Conservation (phyloP, 2,329 filamentous ascomycete species). For the Penicillium sp. region DNA sequence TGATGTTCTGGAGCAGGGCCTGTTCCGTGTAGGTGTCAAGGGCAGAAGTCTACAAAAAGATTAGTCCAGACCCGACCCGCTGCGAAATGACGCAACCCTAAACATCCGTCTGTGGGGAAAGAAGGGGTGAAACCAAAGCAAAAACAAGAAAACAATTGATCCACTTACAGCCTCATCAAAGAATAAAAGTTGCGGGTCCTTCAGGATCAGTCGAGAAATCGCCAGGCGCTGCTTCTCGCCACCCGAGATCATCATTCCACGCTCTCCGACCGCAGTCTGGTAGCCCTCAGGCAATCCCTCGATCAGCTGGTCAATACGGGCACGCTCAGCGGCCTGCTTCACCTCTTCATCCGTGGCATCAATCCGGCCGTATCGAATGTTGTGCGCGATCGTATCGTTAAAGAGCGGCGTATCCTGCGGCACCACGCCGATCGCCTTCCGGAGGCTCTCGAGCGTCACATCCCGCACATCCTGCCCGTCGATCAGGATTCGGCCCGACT, state of each 20-base stretch:
- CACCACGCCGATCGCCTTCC: constrained; percentile 86
- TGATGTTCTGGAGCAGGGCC: constrained; percentile 86
- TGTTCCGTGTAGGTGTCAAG: constrained; percentile 93
- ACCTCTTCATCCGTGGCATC: constrained; percentile 72
- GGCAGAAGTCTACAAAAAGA: constrained; percentile 64
- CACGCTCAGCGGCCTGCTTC: constrained; percentile 72
- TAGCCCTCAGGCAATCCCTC: constrained; percentile 82
- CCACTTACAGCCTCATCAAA: constrained; percentile 78
- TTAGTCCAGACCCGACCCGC: background rate
- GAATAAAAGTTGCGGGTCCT: constrained; percentile 86
- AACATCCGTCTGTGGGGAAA: background rate
- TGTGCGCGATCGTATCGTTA: constrained; percentile 94
- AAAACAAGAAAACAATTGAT: background rate
- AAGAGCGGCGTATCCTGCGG: constrained; percentile 96
- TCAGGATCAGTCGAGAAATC: constrained; percentile 77
- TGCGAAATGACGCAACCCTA: background rate
- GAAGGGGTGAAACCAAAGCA: background rate
- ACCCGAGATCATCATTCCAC: constrained; percentile 94
- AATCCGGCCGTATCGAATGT: constrained; percentile 88
- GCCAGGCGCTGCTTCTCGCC: constrained; percentile 92
- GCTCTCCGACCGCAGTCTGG: constrained; percentile 85
- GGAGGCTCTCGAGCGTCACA: constrained; percentile 77
- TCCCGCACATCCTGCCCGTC: constrained; percentile 90
- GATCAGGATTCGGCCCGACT: constrained; percentile 80
- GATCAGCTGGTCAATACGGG: constrained; percentile 82